Base-by-base conservation (phyloP, 2,329 filamentous ascomycete genomes). In the Beauveria scarabaeidicola region DNA sequence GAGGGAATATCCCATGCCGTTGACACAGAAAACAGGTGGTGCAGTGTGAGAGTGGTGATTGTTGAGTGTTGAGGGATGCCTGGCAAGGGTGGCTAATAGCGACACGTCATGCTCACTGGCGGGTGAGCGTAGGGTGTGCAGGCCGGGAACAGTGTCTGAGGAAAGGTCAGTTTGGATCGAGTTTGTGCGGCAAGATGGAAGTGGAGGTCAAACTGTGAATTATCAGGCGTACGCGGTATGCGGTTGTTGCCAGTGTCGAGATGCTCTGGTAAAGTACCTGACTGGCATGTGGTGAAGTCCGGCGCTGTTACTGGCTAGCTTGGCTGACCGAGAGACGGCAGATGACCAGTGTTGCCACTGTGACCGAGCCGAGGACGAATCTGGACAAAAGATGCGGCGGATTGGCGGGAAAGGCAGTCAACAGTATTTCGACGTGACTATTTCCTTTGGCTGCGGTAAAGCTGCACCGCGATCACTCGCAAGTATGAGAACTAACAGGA, bases 381-480 rank as follows among this genome's bases (percentile, higher is more conserved):
- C 32, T 36, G 13, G 11, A 36, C 13, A 15, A 36, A 36, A 13
- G 13, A 13, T 36, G 13, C 5, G 32, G 32, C 32, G 32, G 11
- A 36, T 36, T 36, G 2, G 13, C 11, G 6, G 32, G 32, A 6
- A 36, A 36, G 29, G 32, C 32, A 15, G 11, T 6, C 32, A 36
- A 36, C 32, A 36, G 5, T 36, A 15, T 4, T 13, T 10, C 32
- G 11, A 36, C 32, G 32, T 36, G 32, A 13, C 10, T 36, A 5
- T 36, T 36, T 36, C 10, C 32, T 6, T 21, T 17, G 19, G 8
- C 8, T 19, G 19, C 1, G 19, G n/a, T 8, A 19, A 44, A 19
- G 11, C 63, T 64, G 0, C 57, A 58, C 52, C 63, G 63, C 3
- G 32, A 36, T 36, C 32, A 36, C 32, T 36, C 32, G 32, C 13